Evolutionary conservation across 768 basidiomycete genomes (phyloP).

Genomic region (Phlebiopsis flavidoalba): DNA sequence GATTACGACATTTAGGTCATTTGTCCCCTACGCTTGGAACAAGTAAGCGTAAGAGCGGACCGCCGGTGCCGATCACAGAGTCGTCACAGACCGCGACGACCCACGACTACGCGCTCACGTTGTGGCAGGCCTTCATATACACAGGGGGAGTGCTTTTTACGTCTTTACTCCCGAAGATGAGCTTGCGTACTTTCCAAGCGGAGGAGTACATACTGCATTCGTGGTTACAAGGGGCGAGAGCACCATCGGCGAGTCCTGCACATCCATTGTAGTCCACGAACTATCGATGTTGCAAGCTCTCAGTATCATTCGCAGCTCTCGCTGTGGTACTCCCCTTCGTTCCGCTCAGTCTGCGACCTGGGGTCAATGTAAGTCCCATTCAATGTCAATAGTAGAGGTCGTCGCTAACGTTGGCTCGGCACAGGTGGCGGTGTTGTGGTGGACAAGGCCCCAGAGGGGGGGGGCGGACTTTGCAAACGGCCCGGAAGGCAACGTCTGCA

Average conservation of each 20-base stretch:
- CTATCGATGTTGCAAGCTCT: constrained; percentile 12
- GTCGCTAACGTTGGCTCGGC: not conserved
- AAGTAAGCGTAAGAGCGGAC: not conserved
- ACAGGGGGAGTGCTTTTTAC: not conserved
- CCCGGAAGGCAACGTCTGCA: constrained; percentile 11
- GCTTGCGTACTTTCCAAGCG: not conserved
- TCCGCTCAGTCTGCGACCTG: constrained; percentile 10
- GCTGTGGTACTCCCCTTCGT: constrained; percentile 10
- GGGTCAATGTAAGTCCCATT: constrained; percentile 11
- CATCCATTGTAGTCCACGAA: not conserved
- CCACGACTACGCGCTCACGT: not conserved
- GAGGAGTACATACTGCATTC: not conserved
- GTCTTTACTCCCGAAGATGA: not conserved
- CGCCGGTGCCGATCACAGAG: not conserved
- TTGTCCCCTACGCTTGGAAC: not conserved
- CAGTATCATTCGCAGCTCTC: constrained; percentile 9
- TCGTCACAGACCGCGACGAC: not conserved
- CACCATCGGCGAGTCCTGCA: not conserved
- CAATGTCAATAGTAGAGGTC: not conserved
- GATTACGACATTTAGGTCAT: not conserved
- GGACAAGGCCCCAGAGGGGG: constrained; percentile 12
- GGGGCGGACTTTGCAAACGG: too few relatives aligned
- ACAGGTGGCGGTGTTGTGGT: constrained; percentile 13
- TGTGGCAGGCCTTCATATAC: not conserved
- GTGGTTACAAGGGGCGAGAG: not conserved